Conservation (phyloP, 192 early-diverging fungal genomes). For the Podila horticola region DNA sequence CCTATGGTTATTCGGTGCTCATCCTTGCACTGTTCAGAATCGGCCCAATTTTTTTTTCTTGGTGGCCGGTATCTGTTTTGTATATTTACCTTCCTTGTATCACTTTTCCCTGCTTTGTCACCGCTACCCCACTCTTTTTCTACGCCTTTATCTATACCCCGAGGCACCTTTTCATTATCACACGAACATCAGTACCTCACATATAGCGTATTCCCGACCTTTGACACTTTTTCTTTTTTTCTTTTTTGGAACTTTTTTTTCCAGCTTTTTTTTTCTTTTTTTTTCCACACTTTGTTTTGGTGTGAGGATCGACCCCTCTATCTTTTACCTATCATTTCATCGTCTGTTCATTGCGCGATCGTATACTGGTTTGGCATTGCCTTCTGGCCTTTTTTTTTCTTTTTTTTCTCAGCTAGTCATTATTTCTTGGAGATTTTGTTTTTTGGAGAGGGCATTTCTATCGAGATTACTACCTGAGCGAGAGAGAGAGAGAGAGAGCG, state of each 20-base stretch:
- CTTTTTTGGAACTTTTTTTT: conserved; percentile 5
- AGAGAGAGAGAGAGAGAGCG: conserved; percentile 26
- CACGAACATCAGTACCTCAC: background rate
- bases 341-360: background rate
- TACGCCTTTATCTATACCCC: conserved; percentile 1
- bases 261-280: background rate
- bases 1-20: conserved; percentile 6
- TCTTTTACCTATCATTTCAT: background rate
- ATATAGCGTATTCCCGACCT: conserved; percentile 13
- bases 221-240: conserved; percentile 9
- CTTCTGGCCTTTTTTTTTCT: conserved; percentile 6
- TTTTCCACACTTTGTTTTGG: background rate
- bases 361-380: background rate
- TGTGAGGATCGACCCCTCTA: background rate
- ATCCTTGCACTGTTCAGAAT: background rate
- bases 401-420: conserved; percentile 10
- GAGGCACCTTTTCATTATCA: conserved; percentile 8
- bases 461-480: background rate
- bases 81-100: conserved; percentile 13
- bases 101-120: background rate
- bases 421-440: background rate
- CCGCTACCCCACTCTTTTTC: background rate
- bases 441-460: background rate
- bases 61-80: background rate
- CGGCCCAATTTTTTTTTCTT: background rate